Evolutionary conservation across 768 basidiomycete species (phyloP).

Genomic region (Suillus ampliporus): DNA sequence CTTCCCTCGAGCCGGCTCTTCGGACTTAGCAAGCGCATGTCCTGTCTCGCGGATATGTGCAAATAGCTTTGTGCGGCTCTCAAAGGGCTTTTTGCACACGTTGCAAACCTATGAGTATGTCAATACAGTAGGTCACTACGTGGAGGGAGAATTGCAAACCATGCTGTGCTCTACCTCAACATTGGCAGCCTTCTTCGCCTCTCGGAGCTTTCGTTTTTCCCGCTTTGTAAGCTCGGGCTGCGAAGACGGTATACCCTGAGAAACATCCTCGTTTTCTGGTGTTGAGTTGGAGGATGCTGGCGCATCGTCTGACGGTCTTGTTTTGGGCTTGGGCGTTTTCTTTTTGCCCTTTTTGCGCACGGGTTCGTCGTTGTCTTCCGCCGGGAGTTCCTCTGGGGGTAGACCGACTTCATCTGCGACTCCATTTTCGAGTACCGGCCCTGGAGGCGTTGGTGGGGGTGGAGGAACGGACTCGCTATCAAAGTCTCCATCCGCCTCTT

Average conservation of each 20-base stretch:
- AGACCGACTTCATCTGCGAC: conserved; percentile 9
- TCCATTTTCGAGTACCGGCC: conserved; percentile 1
- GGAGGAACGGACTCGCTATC: conserved; percentile 12
- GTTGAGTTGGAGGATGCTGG: neutral
- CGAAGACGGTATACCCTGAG: conserved; percentile 9
- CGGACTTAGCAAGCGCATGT: conserved; percentile 61
- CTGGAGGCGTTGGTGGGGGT: conserved; percentile 21
- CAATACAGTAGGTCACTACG: conserved; percentile 13
- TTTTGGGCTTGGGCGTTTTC: conserved; percentile 16
- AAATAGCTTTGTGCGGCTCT: conserved; percentile 77
- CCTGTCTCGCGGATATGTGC: conserved; percentile 71
- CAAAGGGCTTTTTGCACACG: conserved; percentile 65
- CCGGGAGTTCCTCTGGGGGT: neutral
- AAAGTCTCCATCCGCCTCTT: conserved; percentile 14
- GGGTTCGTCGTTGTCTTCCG: conserved; percentile 15
- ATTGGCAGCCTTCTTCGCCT: conserved; percentile 65
- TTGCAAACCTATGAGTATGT: conserved; percentile 57
- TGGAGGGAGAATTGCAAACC: conserved; percentile 17
- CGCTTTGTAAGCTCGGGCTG: conserved; percentile 64
- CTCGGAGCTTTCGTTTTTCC: conserved; percentile 79
- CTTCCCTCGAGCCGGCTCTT: conserved; percentile 30
- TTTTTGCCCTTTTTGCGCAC: conserved; percentile 14
- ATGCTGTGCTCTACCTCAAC: conserved; percentile 7
- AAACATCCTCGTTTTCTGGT: neutral
- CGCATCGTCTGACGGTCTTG: neutral